phyloP scores from a whole-genome alignment of 2,329 filamentous ascomycete species.

The Colletotrichum tamarilloi region DNA sequence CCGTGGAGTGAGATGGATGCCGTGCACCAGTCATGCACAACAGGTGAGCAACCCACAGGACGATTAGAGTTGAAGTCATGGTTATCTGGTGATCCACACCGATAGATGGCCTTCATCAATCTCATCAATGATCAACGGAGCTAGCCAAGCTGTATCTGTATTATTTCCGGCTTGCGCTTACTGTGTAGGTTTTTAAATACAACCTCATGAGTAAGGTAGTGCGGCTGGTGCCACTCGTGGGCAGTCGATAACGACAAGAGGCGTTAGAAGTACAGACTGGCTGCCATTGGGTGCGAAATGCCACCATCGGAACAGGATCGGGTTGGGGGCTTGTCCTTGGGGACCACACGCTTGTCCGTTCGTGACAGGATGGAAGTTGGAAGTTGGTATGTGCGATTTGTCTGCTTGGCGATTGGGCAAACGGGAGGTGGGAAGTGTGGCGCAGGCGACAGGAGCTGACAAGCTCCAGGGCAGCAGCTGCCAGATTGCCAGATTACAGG shows the following conservation, averaged over 20 bases:
- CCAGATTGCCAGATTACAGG: background rate
- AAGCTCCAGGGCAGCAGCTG: slow-evolving; percentile 3
- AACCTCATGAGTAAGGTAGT: too few relatives aligned
- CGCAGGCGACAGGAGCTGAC: background rate
- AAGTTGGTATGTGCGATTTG: background rate
- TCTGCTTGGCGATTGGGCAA: slow-evolving; percentile 10
- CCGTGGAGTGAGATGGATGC: background rate
- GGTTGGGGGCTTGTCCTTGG: background rate
- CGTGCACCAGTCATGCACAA: background rate
- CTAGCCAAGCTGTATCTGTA: background rate
- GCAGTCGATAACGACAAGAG: background rate
- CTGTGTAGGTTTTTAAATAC: background rate
- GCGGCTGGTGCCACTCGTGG: background rate
- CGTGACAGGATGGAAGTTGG: too few relatives aligned
- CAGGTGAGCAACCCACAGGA: background rate
- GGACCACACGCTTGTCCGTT: too few relatives aligned
- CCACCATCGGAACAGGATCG: slow-evolving; percentile 1
- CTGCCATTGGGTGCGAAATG: slow-evolving; percentile 18
- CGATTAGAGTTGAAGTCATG: slow-evolving; percentile 30
- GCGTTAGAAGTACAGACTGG: background rate
- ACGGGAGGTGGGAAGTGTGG: slow-evolving; percentile 15
- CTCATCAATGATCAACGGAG: background rate
- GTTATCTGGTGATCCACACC: slow-evolving; percentile 17
- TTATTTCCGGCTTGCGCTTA: background rate
- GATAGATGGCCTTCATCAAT: background rate